A percentile compares a stretch with the other conserved stretches of the same genome.
These are phyloP conservation scores for Beta lomatogona DNA, from an alignment of 179 eudicot species.

Conservation along the genomic window DNA sequence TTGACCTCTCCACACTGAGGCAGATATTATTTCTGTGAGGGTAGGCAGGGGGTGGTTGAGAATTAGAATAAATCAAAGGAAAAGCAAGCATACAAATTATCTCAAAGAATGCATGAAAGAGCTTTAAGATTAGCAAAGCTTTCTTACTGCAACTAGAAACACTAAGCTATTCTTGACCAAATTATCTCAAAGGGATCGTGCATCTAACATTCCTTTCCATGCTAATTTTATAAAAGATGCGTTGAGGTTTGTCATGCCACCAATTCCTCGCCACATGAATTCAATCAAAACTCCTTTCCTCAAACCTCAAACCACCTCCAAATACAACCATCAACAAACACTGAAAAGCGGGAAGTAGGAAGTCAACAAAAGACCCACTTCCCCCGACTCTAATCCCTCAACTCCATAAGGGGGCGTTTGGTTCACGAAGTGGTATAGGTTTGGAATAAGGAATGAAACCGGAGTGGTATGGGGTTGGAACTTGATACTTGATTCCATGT, in stretches of 20 bases:
- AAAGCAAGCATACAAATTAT: not conserved
- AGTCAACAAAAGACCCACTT: not conserved
- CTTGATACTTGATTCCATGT: too few relatives aligned
- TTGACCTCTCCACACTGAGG: not conserved
- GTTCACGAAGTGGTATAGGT: too few relatives aligned
- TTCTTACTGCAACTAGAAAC: not conserved
- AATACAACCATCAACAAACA: not conserved
- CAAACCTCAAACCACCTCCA: not conserved
- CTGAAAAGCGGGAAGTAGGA: not conserved
- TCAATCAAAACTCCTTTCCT: not conserved
- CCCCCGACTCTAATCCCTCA: not conserved
- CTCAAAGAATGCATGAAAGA: not conserved
- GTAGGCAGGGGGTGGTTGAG: not conserved
- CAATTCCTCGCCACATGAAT: not conserved
- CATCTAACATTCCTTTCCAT: not conserved
- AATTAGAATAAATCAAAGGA: not conserved
- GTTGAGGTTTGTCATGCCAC: not conserved
- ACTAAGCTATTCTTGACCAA: not conserved
- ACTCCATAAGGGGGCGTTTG: too few relatives aligned
- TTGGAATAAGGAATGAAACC: too few relatives aligned
- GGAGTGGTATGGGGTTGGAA: too few relatives aligned
- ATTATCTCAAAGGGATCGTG: not conserved
- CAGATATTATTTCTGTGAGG: not conserved
- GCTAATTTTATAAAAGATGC: too few relatives aligned
- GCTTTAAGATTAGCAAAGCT: not conserved